Base-by-base conservation (phyloP, 2,329 filamentous ascomycete species). In the Fusarium sp. region DNA sequence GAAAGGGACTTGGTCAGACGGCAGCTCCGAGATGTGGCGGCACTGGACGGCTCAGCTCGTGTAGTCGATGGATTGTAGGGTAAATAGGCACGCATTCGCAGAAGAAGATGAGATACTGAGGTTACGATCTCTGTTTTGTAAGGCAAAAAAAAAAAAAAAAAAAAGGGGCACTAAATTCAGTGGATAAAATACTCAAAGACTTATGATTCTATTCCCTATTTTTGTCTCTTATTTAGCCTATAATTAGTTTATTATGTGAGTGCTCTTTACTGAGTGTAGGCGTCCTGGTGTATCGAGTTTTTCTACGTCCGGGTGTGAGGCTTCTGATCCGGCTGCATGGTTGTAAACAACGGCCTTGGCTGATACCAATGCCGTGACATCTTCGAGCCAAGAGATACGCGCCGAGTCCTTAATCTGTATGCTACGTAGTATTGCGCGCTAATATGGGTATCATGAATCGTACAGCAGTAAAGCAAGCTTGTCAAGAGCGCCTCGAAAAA, bases 391-490 rank as follows among this genome's bases (percentile, higher is more conserved):
- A 48, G 29, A 52, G 35, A n/a, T 18, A 35, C 16, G 14, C 48
- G 52, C 52, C 52, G 37, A 58, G 48, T 37, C 16, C 39, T 59
- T 13, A 29, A 13, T 60, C 35, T 60, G 57, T 43, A 58, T 41
- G 39, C 27, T 22, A 27, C 31, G 37, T 43, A 57, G 60, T 65
- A 33, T 64, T 69, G 52, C 62, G 41, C 65, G 72, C 72, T 71
- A 52, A 35, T 54, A 52, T 72, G 58, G 67, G 62, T 76, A 73
- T 77, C 72, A 73, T 76, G 59, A 63, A 65, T 69, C 33, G 45
- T 68, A 60, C 63, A 65, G 58, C 66, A 68, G 69, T 39, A 57
- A 56, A 41, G 61, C 31, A 48, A 64, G 39, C 24, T 62, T 24
- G 56, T 24, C 27, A 67, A 68, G 61, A 60, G 65, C 60, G 37